Evolutionary conservation across 164 flowering plant species (phyloP).

Genomic region (Amborella trichopoda): DNA sequence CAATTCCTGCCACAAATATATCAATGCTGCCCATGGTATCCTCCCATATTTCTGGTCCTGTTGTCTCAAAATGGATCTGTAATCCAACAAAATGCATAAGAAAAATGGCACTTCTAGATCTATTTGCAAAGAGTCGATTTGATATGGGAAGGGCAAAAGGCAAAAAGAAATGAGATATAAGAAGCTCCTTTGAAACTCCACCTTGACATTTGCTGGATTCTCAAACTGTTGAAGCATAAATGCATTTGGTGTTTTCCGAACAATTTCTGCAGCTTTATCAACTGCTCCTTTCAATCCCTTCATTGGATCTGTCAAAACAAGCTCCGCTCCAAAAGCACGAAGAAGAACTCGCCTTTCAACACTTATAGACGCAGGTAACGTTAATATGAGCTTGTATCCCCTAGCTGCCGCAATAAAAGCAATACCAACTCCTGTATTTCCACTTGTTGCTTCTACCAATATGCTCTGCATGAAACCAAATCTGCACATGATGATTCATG

Average conservation of each 20-base stretch:
- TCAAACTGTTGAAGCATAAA: conserved; percentile 77
- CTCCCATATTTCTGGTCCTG: conserved; percentile 92
- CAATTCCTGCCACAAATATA: conserved; percentile 69
- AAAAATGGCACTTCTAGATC: background rate
- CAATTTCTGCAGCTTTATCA: conserved; percentile 74
- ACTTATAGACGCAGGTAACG: conserved; percentile 72
- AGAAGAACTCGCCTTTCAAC: conserved; percentile 64
- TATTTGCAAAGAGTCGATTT: background rate
- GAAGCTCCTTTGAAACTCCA: conserved; percentile 7
- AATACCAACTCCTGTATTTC: conserved; percentile 78
- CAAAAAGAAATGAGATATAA: background rate
- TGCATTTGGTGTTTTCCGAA: conserved; percentile 48
- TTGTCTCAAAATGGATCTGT: conserved; percentile 78
- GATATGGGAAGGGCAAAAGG: background rate
- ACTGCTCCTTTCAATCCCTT: conserved; percentile 71
- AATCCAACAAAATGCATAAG: conserved; percentile 11
- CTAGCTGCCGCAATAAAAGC: conserved; percentile 78
- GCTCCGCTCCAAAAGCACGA: conserved; percentile 80
- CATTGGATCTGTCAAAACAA: conserved; percentile 60
- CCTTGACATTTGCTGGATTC: conserved; percentile 57
- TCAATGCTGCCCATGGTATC: conserved; percentile 67
- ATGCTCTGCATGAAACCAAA: conserved; percentile 32
- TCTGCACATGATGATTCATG: background rate
- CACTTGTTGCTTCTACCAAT: conserved; percentile 77
- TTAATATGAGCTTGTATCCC: conserved; percentile 60